Evolutionary conservation across 345 rosid species (phyloP).

Genomic region (Gossypioides kirkii): DNA sequence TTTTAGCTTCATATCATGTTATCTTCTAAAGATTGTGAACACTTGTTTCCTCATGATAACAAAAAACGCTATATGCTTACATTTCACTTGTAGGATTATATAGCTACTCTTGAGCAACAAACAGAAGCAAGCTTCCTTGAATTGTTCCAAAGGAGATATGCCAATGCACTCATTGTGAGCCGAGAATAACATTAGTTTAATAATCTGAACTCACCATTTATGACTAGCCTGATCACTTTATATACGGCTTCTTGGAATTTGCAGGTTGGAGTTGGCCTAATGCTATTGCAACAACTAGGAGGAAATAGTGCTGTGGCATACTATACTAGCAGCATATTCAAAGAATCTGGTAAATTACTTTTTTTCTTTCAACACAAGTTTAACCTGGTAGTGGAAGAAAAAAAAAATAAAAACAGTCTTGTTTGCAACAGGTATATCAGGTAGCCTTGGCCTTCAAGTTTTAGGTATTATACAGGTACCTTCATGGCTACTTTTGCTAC

Average conservation of each 20-base stretch:
- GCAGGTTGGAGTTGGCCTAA: constrained; percentile 57
- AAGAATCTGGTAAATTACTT: constrained; percentile 38
- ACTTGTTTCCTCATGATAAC: background rate
- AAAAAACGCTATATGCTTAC: background rate
- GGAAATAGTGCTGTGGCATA: constrained; percentile 39
- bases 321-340: constrained; percentile 45
- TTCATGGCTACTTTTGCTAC: background rate
- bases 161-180: constrained; percentile 45
- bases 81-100: constrained; percentile 31
- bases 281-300: constrained; percentile 58
- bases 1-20: background rate
- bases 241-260: background rate
- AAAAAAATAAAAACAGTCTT: too few species aligned
- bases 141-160: constrained; percentile 52
- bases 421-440: constrained; percentile 28
- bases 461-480: constrained; percentile 39
- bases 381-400: too few species aligned
- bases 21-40: background rate
- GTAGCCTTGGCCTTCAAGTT: constrained; percentile 35
- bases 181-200: background rate
- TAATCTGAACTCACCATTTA: background rate
- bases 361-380: too few species aligned
- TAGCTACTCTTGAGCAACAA: constrained; percentile 26
- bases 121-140: constrained; percentile 32
- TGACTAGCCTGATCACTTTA: background rate